A percentile compares a stretch with the other conserved stretches of the same genome.
Evolutionary conservation across 2,329 filamentous ascomycete genomes (phyloP).

Genomic region (Fusarium sp.): DNA sequence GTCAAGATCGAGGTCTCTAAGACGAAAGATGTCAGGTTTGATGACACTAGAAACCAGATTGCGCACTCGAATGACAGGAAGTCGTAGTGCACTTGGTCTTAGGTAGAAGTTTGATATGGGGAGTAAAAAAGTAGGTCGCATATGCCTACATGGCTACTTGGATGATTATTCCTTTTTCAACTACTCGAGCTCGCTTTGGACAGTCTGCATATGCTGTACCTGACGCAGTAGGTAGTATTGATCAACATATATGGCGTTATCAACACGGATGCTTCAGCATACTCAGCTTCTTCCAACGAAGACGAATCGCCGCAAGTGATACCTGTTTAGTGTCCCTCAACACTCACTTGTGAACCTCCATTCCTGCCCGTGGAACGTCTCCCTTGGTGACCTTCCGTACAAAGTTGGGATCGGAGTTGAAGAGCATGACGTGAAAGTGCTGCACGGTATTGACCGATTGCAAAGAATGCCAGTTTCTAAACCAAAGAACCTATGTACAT

Average conservation of each 20-base stretch:
- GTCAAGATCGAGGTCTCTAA: conserved; percentile 26
- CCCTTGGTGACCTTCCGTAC: conserved; percentile 74
- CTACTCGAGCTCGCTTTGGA: background rate
- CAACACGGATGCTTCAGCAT: background rate
- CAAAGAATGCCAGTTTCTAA: conserved; percentile 82
- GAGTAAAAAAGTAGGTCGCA: background rate
- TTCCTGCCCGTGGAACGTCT: conserved; percentile 72
- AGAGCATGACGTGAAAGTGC: conserved; percentile 95
- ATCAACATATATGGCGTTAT: background rate
- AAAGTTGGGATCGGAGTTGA: conserved; percentile 75
- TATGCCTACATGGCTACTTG: background rate
- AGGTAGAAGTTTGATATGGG: too few relatives aligned
- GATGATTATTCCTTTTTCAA: background rate
- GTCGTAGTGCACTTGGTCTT: background rate
- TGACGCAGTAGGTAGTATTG: background rate
- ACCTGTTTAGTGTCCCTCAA: background rate
- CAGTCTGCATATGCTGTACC: background rate
- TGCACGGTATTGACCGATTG: conserved; percentile 89
- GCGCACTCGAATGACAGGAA: background rate
- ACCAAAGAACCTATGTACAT: conserved; percentile 49
- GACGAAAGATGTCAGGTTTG: conserved; percentile 12
- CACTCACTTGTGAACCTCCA: conserved; percentile 34
- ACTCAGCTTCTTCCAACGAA: background rate
- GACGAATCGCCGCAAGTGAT: background rate
- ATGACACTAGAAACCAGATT: conserved; percentile 17